phyloP scores from a whole-genome alignment of 139 green algal species.

The Chlorella sp. region DNA sequence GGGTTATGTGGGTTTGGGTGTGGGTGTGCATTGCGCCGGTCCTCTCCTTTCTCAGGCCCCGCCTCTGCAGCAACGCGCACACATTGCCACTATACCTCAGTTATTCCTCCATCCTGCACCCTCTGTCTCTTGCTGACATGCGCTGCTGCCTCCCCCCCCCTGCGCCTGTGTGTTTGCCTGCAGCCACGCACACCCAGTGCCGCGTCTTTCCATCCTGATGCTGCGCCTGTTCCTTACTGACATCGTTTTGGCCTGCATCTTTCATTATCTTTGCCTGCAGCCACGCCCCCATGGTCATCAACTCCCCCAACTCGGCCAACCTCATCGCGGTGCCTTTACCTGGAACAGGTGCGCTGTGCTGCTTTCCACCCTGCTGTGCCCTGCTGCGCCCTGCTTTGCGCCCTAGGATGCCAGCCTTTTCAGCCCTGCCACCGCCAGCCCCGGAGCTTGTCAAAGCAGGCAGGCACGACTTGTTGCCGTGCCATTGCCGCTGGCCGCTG shows the following conservation, averaged over 20 bases:
- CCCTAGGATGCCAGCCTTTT: no score
- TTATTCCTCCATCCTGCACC: no score
- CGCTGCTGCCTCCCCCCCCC: no score
- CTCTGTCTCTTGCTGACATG: no score
- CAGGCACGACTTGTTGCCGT: no score
- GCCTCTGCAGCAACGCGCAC: not conserved
- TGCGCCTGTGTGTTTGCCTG: no score
- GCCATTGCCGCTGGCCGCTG: no score
- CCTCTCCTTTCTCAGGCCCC: not conserved
- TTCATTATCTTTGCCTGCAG: not conserved
- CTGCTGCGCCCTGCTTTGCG: not conserved
- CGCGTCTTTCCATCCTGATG: no score
- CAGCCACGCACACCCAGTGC: no score
- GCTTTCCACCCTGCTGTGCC: not conserved
- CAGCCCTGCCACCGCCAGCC: not conserved
- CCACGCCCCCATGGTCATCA: conserved; percentile 61
- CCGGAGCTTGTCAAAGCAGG: no score
- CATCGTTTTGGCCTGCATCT: not conserved
- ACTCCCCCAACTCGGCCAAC: conserved; percentile 51
- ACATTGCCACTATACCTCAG: no score
- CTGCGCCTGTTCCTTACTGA: not conserved
- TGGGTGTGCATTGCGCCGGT: not conserved
- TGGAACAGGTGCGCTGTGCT: conserved; percentile 15
- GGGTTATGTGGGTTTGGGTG: not conserved
- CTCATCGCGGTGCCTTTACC: conserved; percentile 69